Evolutionary conservation across 768 basidiomycete species (phyloP).

Genomic region (Boletus rubescentipes): DNA sequence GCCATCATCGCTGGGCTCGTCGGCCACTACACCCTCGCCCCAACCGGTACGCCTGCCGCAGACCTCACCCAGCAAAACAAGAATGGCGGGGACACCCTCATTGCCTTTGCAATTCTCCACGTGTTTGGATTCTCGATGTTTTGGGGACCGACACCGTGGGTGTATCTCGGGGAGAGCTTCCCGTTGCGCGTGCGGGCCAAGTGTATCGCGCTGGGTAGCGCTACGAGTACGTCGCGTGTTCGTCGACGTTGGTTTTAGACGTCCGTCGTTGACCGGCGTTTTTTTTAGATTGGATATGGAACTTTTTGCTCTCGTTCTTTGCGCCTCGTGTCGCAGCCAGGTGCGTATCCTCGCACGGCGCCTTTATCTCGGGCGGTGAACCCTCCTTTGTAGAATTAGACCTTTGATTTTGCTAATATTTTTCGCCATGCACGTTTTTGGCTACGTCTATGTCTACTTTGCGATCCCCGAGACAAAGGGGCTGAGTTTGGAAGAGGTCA

Average conservation of each 20-base stretch:
- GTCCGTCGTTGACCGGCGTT: background rate
- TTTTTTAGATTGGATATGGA: constrained; percentile 60
- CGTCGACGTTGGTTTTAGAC: background rate
- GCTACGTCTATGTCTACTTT: constrained; percentile 72
- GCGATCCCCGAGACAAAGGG: constrained; percentile 85
- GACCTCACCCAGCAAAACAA: constrained; percentile 54
- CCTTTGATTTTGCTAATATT: constrained; percentile 78
- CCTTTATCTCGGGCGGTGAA: background rate
- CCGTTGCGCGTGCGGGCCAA: constrained; percentile 76
- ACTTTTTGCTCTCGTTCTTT: constrained; percentile 72
- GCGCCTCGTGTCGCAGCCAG: constrained; percentile 60
- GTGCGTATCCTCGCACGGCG: constrained; percentile 27
- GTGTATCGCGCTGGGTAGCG: constrained; percentile 69
- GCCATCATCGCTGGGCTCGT: constrained; percentile 67
- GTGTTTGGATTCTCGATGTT: constrained; percentile 70
- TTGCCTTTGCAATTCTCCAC: constrained; percentile 74
- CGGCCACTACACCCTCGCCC: constrained; percentile 66
- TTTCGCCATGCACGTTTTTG: constrained; percentile 71
- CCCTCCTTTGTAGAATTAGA: constrained; percentile 46
- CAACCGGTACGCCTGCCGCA: constrained; percentile 43
- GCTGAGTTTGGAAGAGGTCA: constrained; percentile 67
- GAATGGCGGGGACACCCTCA: constrained; percentile 49
- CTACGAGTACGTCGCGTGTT: constrained; percentile 37
- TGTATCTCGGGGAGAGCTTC: constrained; percentile 80
- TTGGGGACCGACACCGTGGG: constrained; percentile 77